Evolutionary conservation across 306 rosid species (phyloP).

Genomic region (Rubus parviflorus): DNA sequence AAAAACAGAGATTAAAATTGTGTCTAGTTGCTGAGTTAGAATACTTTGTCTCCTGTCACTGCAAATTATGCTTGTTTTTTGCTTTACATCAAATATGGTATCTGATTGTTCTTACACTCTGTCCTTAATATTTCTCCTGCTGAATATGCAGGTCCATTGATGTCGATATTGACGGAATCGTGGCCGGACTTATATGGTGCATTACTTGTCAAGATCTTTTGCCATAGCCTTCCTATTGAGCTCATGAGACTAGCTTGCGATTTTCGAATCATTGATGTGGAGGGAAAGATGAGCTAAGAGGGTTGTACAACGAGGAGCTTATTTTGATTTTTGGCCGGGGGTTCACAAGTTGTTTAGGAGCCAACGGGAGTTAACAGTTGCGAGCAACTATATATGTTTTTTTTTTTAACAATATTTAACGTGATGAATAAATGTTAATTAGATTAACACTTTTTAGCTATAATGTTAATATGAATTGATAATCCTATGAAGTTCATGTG

Average conservation of each 20-base stretch:
- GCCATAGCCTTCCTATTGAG: neutral
- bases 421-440: constrained; percentile 4
- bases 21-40: neutral
- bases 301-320: neutral
- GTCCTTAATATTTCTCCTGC: neutral
- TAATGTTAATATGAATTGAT: constrained; percentile 3
- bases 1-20: neutral
- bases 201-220: neutral
- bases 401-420: neutral
- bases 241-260: neutral
- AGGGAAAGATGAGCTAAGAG: neutral
- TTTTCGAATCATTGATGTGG: neutral
- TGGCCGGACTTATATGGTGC: neutral
- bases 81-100: neutral
- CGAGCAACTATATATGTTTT: neutral
- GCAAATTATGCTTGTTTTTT: neutral
- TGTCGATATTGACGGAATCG: neutral
- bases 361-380: constrained; percentile 9
- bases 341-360: constrained; percentile 3
- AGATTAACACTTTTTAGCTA: neutral
- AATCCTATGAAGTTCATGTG: neutral
- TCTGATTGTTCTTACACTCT: neutral
- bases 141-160: neutral
- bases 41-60: neutral
- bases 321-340: constrained; percentile 1